Evolutionary conservation across 352 stramenopile species (phyloP), one percentile per base, ranked within the genome.

Genomic region (Globisporangium barbulae): DNA sequence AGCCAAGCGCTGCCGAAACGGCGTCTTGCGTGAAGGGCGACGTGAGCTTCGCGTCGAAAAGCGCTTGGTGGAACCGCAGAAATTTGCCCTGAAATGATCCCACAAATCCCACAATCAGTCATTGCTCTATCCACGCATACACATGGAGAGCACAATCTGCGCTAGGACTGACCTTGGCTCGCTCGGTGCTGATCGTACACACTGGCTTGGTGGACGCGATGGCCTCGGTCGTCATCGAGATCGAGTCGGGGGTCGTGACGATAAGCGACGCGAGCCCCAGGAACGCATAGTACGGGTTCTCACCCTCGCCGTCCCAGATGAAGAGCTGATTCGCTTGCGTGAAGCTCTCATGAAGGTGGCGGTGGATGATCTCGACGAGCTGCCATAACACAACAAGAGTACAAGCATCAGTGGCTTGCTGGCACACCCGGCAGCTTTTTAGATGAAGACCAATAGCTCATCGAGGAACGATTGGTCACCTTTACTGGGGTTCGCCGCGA

Each of bases 221-320:
- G 15, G 85, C 85, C 64, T 93, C 85, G 22, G 85, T 93, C 0
- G 81, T 87, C 85, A 93, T 93, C 28, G 85, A 91, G 53, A 91
- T 79, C 4, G 82, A 93, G 62, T 93, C 85, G 9, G 85, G 84
- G 0, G 84, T 93, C 8, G 79, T 91, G 17, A 91, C 74, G 31
- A 93, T 72, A 9, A 60, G 72, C 5, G 75, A 72, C 25, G 81
- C 81, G 21, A 76, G 64, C 8, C 72, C 69, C 8, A 91, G 57
- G 54, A 93, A 71, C 17, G 80, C 82, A 44, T 83, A 65, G 66
- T 81, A 93, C 22, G 84, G 84, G 65, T 91, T 93, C 5, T 60
- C 61, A n/a, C 85, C 79, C 2, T 66, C 65, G 33, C 76, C 76
- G 60, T 84, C 60, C 74, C 74, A 91, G 2, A 91, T 57, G 21